Percentiles rank a stretch among this genome's conserved stretches.
Evolutionary conservation across 2,329 filamentous ascomycete species (phyloP).

Genomic region (Xylaria polymorpha): DNA sequence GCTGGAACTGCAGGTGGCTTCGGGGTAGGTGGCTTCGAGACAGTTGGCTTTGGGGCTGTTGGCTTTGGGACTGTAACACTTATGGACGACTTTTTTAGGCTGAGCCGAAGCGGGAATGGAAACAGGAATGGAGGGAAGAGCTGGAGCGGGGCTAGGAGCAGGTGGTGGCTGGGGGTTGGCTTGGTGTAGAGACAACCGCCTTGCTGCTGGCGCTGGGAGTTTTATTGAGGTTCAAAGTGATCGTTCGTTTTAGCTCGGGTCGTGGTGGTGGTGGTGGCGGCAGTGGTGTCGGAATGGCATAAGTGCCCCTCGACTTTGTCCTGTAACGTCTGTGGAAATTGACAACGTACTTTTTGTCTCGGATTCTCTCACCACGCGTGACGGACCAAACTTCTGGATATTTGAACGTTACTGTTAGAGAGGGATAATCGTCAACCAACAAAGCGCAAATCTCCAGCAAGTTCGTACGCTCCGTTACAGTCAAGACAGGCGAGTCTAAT

Average conservation of each 20-base stretch:
- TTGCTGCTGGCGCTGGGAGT: constrained; percentile 43
- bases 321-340: constrained; percentile 46
- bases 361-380: constrained; percentile 44
- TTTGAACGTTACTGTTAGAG: constrained; percentile 59
- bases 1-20: constrained; percentile 36
- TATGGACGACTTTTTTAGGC: constrained; percentile 36
- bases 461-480: constrained; percentile 61
- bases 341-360: constrained; percentile 43
- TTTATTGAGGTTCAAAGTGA: constrained; percentile 50
- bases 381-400: constrained; percentile 61
- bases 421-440: constrained; percentile 62
- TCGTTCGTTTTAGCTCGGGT: constrained; percentile 49
- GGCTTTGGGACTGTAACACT: constrained; percentile 35
- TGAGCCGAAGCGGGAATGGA: constrained; percentile 26
- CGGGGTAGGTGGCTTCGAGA: constrained; percentile 3
- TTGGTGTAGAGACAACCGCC: constrained; percentile 20
- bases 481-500: constrained; percentile 60
- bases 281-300: constrained; percentile 37
- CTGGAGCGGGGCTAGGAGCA: constrained; percentile 24
- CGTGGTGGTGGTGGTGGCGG: constrained; percentile 43
- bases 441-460: constrained; percentile 63
- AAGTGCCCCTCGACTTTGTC: constrained; percentile 46
- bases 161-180: constrained; percentile 28
- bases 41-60: too few species aligned
- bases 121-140: constrained; percentile 19